Evolutionary conservation across 352 stramenopile genomes (phyloP), one percentile per base, ranked within the genome.

Genomic region (Globisporangium canariense): DNA sequence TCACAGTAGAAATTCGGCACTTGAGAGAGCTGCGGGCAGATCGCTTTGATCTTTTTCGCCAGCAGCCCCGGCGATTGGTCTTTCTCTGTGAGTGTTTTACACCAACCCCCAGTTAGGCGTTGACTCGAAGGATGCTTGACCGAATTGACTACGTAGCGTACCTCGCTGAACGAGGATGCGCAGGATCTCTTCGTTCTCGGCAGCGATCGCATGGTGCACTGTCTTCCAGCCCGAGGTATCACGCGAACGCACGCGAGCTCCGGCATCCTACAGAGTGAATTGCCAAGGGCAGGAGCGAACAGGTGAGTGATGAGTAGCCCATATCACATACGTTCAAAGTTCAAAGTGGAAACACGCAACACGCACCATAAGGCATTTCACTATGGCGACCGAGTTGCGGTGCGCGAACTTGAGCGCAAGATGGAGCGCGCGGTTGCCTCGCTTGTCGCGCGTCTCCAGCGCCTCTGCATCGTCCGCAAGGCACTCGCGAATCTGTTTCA

Each of bases 341-440:
- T 14, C 1, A 25, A 38, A 67, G 18, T 9, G 20, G 6, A 28
- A 28, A 28, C 25, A 28, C 25, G 25, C 14, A 7, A 1, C 38
- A 28, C 73, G 18, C 64, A 90, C 81, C 74, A 91, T 43, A 36
- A 91, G 66, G 20, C 60, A 49, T 63, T 79, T 83, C 14, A 87
- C 75, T 62, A 91, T 88, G 30, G 58, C 66, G 49, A 69, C 74
- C 3, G 75, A 72, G 62, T 91, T 76, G 51, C 75, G 74, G 58
- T 91, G 79, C 25, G 77, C 73, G 66, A 91, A 85, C 66, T 91
- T 91, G 51, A 91, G 60, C 16, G 82, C 76, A 53, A 91, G 62
- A 64, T 89, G 82, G 41, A 91, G 62, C 41, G 79, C 78, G 18
- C 82, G 79, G 28, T 91, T 88, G 55, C 82, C 82, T 56, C 73